Conservation (phyloP, 2,329 filamentous ascomycete species). For the Diaporthe australafricana region DNA sequence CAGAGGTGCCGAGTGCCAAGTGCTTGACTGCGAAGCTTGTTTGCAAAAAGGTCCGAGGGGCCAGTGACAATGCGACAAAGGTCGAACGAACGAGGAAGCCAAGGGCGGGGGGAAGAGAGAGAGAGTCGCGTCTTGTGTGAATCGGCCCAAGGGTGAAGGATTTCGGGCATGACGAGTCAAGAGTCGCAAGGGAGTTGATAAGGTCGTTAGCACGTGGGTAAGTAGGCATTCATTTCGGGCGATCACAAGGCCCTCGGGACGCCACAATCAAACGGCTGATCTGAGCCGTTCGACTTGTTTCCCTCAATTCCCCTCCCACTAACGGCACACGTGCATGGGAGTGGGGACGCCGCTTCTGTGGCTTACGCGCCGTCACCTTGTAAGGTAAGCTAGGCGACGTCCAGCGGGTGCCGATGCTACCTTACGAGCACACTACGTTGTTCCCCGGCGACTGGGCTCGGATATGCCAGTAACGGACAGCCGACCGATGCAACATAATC, state of each 20-base stretch:
- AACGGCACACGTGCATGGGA: too few species aligned
- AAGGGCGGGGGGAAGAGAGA: neutral
- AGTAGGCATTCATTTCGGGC: conserved; percentile 14
- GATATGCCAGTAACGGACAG: too few species aligned
- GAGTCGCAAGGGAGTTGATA: conserved; percentile 1
- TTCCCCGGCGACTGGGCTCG: too few species aligned
- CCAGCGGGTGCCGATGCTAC: too few species aligned
- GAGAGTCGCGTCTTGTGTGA: neutral
- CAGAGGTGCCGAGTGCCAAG: too few species aligned
- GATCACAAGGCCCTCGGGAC: neutral
- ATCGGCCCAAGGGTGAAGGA: conserved; percentile 1
- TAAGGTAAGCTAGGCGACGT: too few species aligned
- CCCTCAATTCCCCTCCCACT: neutral
- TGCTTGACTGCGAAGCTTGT: too few species aligned
- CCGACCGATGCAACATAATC: too few species aligned
- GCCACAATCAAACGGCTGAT: conserved; percentile 6
- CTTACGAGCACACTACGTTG: too few species aligned
- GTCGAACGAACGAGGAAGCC: neutral
- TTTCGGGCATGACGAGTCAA: neutral
- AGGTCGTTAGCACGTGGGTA: too few species aligned
- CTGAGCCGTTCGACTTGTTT: conserved; percentile 9
- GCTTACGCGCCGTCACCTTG: too few species aligned
- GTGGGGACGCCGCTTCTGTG: conserved; percentile 46
- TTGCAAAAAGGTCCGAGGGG: too few species aligned
- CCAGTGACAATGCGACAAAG: neutral